Evolutionary conservation across 148 eudicot species (phyloP).

Genomic region (Rhododendron williamsianum): DNA sequence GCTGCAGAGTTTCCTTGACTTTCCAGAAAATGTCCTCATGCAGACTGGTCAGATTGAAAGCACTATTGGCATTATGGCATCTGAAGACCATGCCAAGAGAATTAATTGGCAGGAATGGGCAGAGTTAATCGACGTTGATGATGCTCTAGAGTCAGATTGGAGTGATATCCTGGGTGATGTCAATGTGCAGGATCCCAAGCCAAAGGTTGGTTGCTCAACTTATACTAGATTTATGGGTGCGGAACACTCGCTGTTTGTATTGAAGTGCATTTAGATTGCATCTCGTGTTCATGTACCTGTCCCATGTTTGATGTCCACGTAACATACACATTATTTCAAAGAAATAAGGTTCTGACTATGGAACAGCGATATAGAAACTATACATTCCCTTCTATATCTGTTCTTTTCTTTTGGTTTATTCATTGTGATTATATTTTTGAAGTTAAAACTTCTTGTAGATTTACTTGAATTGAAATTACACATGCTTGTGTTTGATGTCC

Average conservation of each 20-base stretch:
- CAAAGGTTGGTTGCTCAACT: conserved; percentile 48
- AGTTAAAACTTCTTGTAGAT: not conserved
- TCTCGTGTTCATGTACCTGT: not conserved
- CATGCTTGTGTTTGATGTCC: conserved; percentile 5
- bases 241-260: not conserved
- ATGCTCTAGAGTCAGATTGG: conserved; percentile 60
- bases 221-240: not conserved
- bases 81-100: conserved; percentile 38
- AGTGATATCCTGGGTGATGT: conserved; percentile 48
- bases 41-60: conserved; percentile 42
- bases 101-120: conserved; percentile 64
- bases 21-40: conserved; percentile 32
- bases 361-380: not conserved
- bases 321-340: not conserved
- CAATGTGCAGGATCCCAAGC: conserved; percentile 37
- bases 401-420: not conserved
- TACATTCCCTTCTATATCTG: not conserved
- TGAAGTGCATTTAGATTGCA: not conserved
- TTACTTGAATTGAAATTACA: not conserved
- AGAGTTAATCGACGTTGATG: conserved; percentile 47
- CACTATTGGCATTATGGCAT: conserved; percentile 25
- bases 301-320: not conserved
- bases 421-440: not conserved
- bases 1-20: conserved; percentile 52
- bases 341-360: not conserved